These are phyloP conservation scores for Monosporascus sp. DNA, from an alignment of 2,329 filamentous ascomycete genomes.

Conservation along the genomic window DNA sequence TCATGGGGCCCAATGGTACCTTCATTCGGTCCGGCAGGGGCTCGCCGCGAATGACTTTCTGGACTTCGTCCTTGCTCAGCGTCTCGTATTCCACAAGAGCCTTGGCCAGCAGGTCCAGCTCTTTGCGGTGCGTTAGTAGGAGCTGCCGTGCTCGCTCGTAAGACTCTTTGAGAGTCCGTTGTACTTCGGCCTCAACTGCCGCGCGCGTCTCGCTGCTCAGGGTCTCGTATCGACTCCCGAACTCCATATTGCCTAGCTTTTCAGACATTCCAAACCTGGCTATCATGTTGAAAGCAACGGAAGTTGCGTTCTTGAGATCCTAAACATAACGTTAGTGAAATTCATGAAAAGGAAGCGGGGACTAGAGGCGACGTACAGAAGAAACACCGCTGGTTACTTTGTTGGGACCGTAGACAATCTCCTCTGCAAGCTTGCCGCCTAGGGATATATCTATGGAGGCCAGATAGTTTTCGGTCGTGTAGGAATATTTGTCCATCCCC, in stretches of 20 bases:
- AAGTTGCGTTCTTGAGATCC: conserved; percentile 81
- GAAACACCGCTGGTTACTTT: conserved; percentile 87
- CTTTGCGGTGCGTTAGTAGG: conserved; percentile 68
- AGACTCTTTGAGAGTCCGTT: conserved; percentile 75
- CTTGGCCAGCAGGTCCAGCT: conserved; percentile 81
- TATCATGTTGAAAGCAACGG: conserved; percentile 80
- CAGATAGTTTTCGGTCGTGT: conserved; percentile 78
- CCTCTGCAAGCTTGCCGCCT: conserved; percentile 84
- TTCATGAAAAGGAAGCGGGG: background rate
- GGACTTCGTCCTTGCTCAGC: conserved; percentile 80
- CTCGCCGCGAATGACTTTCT: conserved; percentile 83
- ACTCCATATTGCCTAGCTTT: conserved; percentile 83
- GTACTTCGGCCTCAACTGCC: conserved; percentile 83
- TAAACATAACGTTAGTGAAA: conserved; percentile 25
- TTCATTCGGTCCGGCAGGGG: conserved; percentile 65
- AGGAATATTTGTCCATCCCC: conserved; percentile 87
- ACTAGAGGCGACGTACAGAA: conserved; percentile 46
- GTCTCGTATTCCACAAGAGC: conserved; percentile 94
- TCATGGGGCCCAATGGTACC: conserved; percentile 56
- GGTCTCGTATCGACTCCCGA: conserved; percentile 70
- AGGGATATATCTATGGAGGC: conserved; percentile 74
- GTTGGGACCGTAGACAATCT: conserved; percentile 86
- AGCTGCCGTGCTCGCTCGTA: conserved; percentile 68
- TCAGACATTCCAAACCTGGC: conserved; percentile 86
- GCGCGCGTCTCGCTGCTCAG: conserved; percentile 83